Percentiles rank a stretch among this genome's conserved stretches.
Conservation (phyloP, 305 asterid genomes). For the Rubia peregrina region DNA sequence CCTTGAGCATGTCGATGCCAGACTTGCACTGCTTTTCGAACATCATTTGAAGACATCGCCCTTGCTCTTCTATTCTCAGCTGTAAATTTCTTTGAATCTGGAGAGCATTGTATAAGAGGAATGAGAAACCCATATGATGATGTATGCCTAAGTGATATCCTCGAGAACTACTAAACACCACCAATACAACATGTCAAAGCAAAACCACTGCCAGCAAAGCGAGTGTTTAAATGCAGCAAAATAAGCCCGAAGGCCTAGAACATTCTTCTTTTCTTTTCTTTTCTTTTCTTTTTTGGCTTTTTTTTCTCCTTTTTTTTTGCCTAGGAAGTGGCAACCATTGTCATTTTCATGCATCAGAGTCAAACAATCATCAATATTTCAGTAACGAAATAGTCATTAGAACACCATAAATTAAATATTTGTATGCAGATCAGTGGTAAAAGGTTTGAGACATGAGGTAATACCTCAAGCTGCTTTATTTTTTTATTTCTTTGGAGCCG, state of each 20-base stretch:
- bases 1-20: conserved; percentile 39
- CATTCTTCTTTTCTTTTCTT: neutral
- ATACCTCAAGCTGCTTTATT: neutral
- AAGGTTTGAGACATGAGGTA: neutral
- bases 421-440: neutral
- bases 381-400: neutral
- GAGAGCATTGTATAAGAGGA: conserved; percentile 23
- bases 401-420: neutral
- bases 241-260: neutral
- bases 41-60: conserved; percentile 72
- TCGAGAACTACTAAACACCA: neutral
- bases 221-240: too few relatives aligned
- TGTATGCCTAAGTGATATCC: neutral
- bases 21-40: conserved; percentile 78
- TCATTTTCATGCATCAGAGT: neutral
- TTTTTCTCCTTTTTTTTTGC: neutral
- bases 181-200: too few relatives aligned
- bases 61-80: conserved; percentile 90
- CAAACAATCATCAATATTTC: neutral
- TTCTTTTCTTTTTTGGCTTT: too few relatives aligned
- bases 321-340: neutral
- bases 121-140: neutral
- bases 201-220: too few relatives aligned
- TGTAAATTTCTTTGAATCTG: conserved; percentile 92
- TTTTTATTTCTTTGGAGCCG: neutral